Base-by-base conservation (phyloP, 2,329 filamentous ascomycete species). In the Shiraia bambusicola region DNA sequence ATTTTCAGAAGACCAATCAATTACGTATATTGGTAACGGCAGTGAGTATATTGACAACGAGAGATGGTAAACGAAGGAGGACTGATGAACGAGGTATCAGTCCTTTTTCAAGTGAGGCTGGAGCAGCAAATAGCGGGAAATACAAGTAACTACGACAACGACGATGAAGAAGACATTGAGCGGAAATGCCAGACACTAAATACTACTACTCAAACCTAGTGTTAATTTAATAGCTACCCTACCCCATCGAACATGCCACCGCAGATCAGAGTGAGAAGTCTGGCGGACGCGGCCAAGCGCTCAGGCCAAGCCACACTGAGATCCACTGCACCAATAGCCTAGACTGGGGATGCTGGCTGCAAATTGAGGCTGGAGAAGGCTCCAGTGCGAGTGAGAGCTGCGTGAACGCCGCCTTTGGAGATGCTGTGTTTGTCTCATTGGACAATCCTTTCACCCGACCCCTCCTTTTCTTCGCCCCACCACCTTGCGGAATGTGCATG, bases 1-100 rank as follows among this genome's bases (percentile, higher is more conserved):
- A 66, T 66, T 45, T 49, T 57, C 42, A 37, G 48, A 48, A 41
- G 24, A 16, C 47, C 25, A 30, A 19, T 49, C 27, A 42, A 50
- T 37, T 28, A 36, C 22, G 30, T 42, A 44, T 46, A 43, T 47
- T 34, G 28, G 30, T 44, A 42, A 36, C 30, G 24, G 38, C 28
- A 35, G 30, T 37, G 39, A 10, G 27, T 14, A 5, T 41, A 28
- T 33, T 41, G 31, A 35, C 27, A 36, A 31, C 42, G 19, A 42
- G 30, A 34, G 30, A 44, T 52, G 37, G 40, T 29, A 53, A 46
- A 45, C 46, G 50, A 43, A 36, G 42, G 40, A 48, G 53, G 54
- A 65, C 60, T 66, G 64, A 65, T 60, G 54, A 68, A 63, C 63
- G 62, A 66, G 59, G 58, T 63, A 66, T 66, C 64, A 68, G 57